These are phyloP conservation scores for Penicillium silybi DNA, from an alignment of 495 filamentous ascomycete species.

Conservation along the genomic window DNA sequence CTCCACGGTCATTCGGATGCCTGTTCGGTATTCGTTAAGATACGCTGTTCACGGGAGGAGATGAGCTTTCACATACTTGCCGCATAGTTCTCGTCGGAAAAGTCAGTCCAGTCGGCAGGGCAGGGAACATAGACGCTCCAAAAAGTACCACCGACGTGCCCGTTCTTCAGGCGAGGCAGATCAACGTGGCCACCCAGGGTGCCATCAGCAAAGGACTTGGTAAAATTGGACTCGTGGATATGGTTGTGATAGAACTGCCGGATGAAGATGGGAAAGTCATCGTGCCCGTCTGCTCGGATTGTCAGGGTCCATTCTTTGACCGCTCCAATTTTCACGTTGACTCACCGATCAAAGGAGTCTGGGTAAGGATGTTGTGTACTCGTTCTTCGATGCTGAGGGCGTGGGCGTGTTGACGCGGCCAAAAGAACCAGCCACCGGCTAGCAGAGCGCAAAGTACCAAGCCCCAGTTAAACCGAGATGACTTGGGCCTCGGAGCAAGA, in stretches of 20 bases:
- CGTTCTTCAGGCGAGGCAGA: slow-evolving; percentile 56
- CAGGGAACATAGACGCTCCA: slow-evolving; percentile 88
- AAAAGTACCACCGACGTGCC: slow-evolving; percentile 64
- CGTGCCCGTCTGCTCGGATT: slow-evolving; percentile 72
- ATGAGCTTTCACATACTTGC: slow-evolving; percentile 30
- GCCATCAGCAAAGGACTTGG: slow-evolving; percentile 61
- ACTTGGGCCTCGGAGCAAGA: background rate
- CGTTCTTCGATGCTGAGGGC: slow-evolving; percentile 54
- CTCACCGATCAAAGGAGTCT: slow-evolving; percentile 78
- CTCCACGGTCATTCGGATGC: slow-evolving; percentile 67
- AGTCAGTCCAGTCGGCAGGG: slow-evolving; percentile 65
- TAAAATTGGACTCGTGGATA: slow-evolving; percentile 74
- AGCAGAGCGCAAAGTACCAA: slow-evolving; percentile 10
- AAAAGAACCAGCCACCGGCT: slow-evolving; percentile 14
- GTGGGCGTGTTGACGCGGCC: slow-evolving; percentile 5
- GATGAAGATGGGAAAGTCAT: slow-evolving; percentile 78
- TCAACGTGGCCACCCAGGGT: slow-evolving; percentile 72
- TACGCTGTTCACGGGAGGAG: background rate
- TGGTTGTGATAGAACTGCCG: slow-evolving; percentile 66
- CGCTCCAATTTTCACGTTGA: background rate
- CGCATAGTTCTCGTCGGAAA: slow-evolving; percentile 67
- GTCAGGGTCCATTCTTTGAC: background rate
- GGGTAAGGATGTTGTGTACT: slow-evolving; percentile 62
- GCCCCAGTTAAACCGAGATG: slow-evolving; percentile 7
- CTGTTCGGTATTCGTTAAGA: slow-evolving; percentile 25